Evolutionary conservation across 257 asterid genomes (phyloP).

Genomic region (Avicennia marina): DNA sequence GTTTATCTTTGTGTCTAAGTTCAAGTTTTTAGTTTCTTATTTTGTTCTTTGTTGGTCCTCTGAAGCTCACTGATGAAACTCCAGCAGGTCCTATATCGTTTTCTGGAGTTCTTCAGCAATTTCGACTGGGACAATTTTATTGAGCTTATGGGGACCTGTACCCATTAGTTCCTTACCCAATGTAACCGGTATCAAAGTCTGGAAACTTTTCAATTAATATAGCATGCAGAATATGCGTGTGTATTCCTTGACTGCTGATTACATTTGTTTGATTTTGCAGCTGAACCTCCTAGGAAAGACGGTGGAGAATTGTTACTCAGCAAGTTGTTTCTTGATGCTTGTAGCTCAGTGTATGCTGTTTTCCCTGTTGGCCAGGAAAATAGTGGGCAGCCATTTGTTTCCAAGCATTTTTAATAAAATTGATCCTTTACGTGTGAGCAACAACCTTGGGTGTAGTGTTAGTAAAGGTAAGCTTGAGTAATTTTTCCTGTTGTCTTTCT

Average conservation of each 20-base stretch:
- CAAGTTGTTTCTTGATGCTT: constrained; percentile 83
- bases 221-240: not conserved
- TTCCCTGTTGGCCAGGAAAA: constrained; percentile 73
- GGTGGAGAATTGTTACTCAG: constrained; percentile 76
- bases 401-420: constrained; percentile 90
- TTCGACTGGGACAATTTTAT: constrained; percentile 93
- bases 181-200: constrained; percentile 58
- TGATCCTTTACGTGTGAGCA: constrained; percentile 89
- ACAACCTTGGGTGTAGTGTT: constrained; percentile 99
- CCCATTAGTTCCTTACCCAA: constrained; percentile 78
- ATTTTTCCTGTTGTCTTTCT: too few relatives aligned
- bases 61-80: not conserved
- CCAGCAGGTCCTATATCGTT: constrained; percentile 79
- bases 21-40: constrained; percentile 14
- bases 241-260: not conserved
- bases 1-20: constrained; percentile 4
- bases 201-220: not conserved
- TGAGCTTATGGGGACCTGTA: constrained; percentile 97
- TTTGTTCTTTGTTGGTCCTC: constrained; percentile 19
- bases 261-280: not conserved
- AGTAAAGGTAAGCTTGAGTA: constrained; percentile 98
- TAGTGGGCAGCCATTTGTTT: constrained; percentile 67
- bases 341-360: constrained; percentile 83
- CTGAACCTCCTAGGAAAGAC: constrained; percentile 56
- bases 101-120: constrained; percentile 90